A percentile compares a stretch with the other conserved stretches of the same genome.
Conservation (phyloP, 1,139 yeast species). For the Geotrichum aggregatum region DNA sequence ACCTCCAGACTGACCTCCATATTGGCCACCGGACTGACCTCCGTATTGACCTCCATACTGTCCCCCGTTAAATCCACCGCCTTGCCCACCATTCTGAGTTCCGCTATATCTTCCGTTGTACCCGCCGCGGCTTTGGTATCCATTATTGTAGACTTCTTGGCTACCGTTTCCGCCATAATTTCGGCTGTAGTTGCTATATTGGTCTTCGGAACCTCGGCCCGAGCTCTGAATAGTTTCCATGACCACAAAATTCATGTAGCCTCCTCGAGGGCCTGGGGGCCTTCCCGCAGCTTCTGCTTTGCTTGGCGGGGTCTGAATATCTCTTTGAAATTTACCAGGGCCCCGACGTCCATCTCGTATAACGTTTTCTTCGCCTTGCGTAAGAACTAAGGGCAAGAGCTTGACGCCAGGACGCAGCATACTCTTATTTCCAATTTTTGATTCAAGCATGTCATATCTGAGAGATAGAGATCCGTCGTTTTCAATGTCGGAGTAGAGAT, state of each 20-base stretch:
- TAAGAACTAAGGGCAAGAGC: slow-evolving; percentile 57
- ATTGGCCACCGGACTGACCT: slow-evolving; percentile 21
- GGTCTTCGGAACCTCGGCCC: slow-evolving; percentile 17
- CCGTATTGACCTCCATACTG: slow-evolving; percentile 23
- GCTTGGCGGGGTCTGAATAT: slow-evolving; percentile 31
- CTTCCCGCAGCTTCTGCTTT: slow-evolving; percentile 38
- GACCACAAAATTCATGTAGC: slow-evolving; percentile 44
- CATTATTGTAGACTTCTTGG: slow-evolving; percentile 1
- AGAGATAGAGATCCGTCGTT: slow-evolving; percentile 54
- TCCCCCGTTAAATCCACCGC: slow-evolving; percentile 26
- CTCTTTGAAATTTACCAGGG: slow-evolving; percentile 32
- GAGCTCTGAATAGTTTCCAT: slow-evolving; percentile 36
- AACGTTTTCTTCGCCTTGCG: slow-evolving; percentile 29
- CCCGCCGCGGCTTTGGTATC: slow-evolving; percentile 15
- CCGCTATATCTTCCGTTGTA: slow-evolving; percentile 19
- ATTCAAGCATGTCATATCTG: slow-evolving; percentile 53
- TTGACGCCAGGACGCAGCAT: slow-evolving; percentile 80
- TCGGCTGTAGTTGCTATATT: slow-evolving; percentile 14
- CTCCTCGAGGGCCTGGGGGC: slow-evolving; percentile 36
- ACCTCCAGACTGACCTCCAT: slow-evolving; percentile 19
- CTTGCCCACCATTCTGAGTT: slow-evolving; percentile 22
- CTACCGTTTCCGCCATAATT: slow-evolving; percentile 2
- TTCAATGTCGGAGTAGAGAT: slow-evolving; percentile 51
- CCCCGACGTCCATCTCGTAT: slow-evolving; percentile 24
- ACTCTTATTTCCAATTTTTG: slow-evolving; percentile 49